Conservation (phyloP, 2,329 filamentous ascomycete genomes). For the Cladophialophora exuberans region DNA sequence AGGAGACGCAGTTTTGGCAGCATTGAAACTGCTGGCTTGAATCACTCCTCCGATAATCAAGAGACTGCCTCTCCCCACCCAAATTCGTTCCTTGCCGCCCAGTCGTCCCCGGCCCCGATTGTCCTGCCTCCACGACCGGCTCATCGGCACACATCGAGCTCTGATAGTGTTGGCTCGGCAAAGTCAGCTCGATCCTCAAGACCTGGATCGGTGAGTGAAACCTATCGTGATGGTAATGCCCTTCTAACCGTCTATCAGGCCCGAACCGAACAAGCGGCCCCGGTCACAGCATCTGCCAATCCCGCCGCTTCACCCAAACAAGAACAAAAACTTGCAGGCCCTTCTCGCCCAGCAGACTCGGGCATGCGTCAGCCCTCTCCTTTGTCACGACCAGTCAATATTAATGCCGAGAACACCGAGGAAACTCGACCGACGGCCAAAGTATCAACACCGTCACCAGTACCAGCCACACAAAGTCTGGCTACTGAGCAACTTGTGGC, state of each 20-base stretch:
- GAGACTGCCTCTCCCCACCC: constrained; percentile 37
- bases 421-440: not conserved
- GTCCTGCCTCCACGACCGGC: constrained; percentile 36
- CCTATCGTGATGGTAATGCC: constrained; percentile 13
- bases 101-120: constrained; percentile 21
- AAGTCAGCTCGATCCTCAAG: constrained; percentile 55
- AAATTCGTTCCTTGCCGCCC: constrained; percentile 38
- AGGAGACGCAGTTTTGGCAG: constrained; percentile 82
- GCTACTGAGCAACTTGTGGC: constrained; percentile 84
- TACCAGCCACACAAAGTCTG: constrained; percentile 54
- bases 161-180: constrained; percentile 62
- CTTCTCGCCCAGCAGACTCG: constrained; percentile 20
- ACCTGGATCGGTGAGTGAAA: constrained; percentile 66
- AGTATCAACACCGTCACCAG: constrained; percentile 32
- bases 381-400: constrained; percentile 70
- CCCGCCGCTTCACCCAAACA: constrained; percentile 5
- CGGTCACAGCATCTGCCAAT: not conserved
- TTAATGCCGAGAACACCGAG: constrained; percentile 57
- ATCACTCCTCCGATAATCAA: constrained; percentile 37
- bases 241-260: constrained; percentile 19
- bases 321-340: constrained; percentile 16
- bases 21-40: constrained; percentile 51
- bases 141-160: constrained; percentile 59
- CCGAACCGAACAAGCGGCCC: constrained; percentile 11
- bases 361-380: constrained; percentile 62